Evolutionary conservation across 2,329 filamentous ascomycete species (phyloP), one percentile per base, ranked within the genome.

Genomic region (Fusarium concolor): DNA sequence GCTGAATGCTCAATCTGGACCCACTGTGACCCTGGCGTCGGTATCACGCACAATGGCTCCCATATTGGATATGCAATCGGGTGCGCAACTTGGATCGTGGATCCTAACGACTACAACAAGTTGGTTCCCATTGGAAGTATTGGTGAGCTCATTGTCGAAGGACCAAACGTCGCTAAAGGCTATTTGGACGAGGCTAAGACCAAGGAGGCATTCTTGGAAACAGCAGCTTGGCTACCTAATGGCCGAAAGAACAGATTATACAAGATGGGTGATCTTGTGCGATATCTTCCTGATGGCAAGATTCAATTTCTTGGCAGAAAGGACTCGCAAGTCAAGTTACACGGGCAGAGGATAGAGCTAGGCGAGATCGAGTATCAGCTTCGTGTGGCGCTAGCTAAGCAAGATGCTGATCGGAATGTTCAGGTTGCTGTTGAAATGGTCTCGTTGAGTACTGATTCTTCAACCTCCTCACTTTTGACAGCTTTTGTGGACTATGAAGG

Each of bases 321-420:
- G 64, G 86, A 88, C 65, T 79, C 77, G 1, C 86, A 88, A 71
- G 79, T 88, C 39, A 89, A 89, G 68, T 74, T 88, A 10, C 79
- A 81, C 20, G 87, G 88, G 37, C 86, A 82, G 45, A 72, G 85
- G 50, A 78, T 86, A 55, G 87, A 84, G 73, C 76, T 84, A 0
- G 65, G 52, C 2, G 68, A 71, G 18, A 47, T 62, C 17, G 68
- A 70, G 35, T 41, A 68, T 10, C 56, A 65, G 37, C 17, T 39
- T 39, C 37, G 37, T 20, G 37, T 39, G 3, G 37, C 37, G 37
- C 37, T 39, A 18, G n/a, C 37, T 39, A 39, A 39, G 37, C 37
- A 39, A 12, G 9, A 39, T 20, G n/a, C n/a, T 18, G 9, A 18
- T 20, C 37, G 10, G 17, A 20, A 20, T 18, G 18, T 39, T 22